A percentile compares a stretch with the other conserved stretches of the same genome.
These are phyloP conservation scores for Cryptosporidium parvum DNA, from an alignment of 169 alveolate species.

Conservation along the genomic window DNA sequence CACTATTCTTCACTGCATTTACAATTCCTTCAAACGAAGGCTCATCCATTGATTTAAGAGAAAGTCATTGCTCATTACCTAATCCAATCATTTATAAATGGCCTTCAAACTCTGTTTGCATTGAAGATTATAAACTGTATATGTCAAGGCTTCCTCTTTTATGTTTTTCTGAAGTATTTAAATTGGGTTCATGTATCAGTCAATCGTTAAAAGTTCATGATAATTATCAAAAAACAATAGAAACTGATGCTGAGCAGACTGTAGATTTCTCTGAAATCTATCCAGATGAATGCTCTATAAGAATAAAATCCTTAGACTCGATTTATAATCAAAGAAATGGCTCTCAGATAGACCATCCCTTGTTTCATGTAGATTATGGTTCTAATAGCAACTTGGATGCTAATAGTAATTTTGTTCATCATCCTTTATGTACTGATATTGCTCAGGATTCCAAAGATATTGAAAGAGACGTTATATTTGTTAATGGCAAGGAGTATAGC, in stretches of 20 bases:
- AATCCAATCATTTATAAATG: conserved; percentile 55
- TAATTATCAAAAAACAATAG: background rate
- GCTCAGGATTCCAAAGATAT: conserved; percentile 74
- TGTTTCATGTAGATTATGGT: conserved; percentile 20
- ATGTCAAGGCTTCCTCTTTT: conserved; percentile 59
- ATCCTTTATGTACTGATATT: conserved; percentile 60
- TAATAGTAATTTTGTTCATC: conserved; percentile 3
- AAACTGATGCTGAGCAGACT: background rate
- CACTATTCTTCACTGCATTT: conserved; percentile 63
- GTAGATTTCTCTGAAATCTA: background rate
- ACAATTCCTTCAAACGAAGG: conserved; percentile 25
- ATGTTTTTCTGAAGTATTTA: conserved; percentile 55
- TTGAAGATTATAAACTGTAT: conserved; percentile 40
- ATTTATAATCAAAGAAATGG: background rate
- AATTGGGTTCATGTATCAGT: conserved; percentile 48
- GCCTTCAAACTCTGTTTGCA: conserved; percentile 52
- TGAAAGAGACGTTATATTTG: conserved; percentile 61
- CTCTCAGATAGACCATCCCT: conserved; percentile 54
- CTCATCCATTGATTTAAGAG: background rate
- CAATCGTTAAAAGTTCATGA: background rate
- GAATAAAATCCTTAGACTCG: conserved; percentile 17
- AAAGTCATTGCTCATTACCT: conserved; percentile 10
- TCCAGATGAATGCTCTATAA: conserved; percentile 14
- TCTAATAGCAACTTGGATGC: background rate
- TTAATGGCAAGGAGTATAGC: conserved; percentile 57